A percentile compares a stretch with the other conserved stretches of the same genome.
Evolutionary conservation across 768 basidiomycete species (phyloP).

Genomic region (Calocybe gangraenosa): DNA sequence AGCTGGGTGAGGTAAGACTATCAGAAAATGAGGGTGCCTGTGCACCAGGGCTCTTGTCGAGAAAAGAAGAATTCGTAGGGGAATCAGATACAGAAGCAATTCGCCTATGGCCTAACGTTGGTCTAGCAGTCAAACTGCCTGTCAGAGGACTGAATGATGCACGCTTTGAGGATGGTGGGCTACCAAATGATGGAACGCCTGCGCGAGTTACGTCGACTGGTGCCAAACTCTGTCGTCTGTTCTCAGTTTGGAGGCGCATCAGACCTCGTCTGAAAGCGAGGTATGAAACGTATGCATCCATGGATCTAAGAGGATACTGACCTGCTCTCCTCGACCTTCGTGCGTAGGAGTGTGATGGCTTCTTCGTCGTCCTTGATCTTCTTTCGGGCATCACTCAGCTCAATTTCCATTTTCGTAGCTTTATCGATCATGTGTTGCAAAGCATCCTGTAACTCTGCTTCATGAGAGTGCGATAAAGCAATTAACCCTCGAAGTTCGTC

Average conservation of each 20-base stretch:
- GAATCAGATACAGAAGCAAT: constrained; percentile 74
- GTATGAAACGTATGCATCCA: constrained; percentile 7
- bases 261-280: constrained; percentile 59
- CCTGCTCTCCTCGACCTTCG: constrained; percentile 90
- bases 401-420: constrained; percentile 53
- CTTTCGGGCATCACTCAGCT: constrained; percentile 44
- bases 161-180: constrained; percentile 59
- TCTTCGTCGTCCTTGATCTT: constrained; percentile 72
- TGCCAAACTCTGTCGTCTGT: constrained; percentile 53
- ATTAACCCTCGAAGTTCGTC: constrained; percentile 59
- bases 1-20: constrained; percentile 16
- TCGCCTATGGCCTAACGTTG: constrained; percentile 54
- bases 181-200: constrained; percentile 30
- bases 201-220: constrained; percentile 57
- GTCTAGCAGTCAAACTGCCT: constrained; percentile 41
- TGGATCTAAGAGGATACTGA: constrained; percentile 25
- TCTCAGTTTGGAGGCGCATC: constrained; percentile 84
- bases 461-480: constrained; percentile 43
- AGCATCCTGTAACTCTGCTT: constrained; percentile 60
- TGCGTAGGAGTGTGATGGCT: constrained; percentile 66
- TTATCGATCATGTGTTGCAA: constrained; percentile 64
- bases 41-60: constrained; percentile 30
- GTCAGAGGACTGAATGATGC: constrained; percentile 73
- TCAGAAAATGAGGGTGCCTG: constrained; percentile 33
- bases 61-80: constrained; percentile 30